Conservation (phyloP, 768 basidiomycete genomes). For the Mycena olivaceomarginata region DNA sequence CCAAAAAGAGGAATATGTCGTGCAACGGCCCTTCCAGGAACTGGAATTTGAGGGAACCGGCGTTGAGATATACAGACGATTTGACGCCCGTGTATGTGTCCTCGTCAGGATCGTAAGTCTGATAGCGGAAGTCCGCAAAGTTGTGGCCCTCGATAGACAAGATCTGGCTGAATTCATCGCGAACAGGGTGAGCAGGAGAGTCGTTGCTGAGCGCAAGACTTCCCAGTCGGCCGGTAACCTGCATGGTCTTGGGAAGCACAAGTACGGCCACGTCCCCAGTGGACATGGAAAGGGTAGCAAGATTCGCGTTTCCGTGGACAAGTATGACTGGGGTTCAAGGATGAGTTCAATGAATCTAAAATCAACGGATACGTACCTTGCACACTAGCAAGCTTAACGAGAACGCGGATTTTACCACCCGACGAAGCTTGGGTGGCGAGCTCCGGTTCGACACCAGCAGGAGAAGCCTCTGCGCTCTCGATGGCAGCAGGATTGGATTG, state of each 20-base stretch:
- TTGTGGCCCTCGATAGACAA: constrained; percentile 96
- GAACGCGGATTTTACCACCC: constrained; percentile 83
- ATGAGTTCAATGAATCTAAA: constrained; percentile 17
- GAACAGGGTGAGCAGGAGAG: constrained; percentile 67
- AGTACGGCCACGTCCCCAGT: constrained; percentile 92
- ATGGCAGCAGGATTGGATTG: constrained; percentile 44
- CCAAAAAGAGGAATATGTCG: constrained; percentile 87
- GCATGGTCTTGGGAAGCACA: constrained; percentile 82
- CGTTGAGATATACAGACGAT: constrained; percentile 86
- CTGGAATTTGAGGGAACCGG: constrained; percentile 93
- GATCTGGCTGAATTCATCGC: constrained; percentile 87
- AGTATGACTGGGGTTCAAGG: constrained; percentile 76
- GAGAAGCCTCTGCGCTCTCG: constrained; percentile 22
- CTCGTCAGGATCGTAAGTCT: constrained; percentile 88
- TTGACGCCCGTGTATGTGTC: constrained; percentile 86
- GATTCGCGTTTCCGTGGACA: constrained; percentile 78
- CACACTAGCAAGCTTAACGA: constrained; percentile 89
- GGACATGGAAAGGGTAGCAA: constrained; percentile 93
- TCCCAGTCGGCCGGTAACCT: constrained; percentile 88
- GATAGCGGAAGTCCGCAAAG: constrained; percentile 95
- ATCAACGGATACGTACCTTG: constrained; percentile 71
- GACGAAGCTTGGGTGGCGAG: constrained; percentile 31
- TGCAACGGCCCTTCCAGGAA: constrained; percentile 95
- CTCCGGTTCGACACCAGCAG: constrained; percentile 37
- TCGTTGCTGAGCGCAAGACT: constrained; percentile 90